A percentile compares a stretch with the other conserved stretches of the same genome.
phyloP scores from a whole-genome alignment of 1,139 yeast species.

The Kurtzmaniella quercitrusa region DNA sequence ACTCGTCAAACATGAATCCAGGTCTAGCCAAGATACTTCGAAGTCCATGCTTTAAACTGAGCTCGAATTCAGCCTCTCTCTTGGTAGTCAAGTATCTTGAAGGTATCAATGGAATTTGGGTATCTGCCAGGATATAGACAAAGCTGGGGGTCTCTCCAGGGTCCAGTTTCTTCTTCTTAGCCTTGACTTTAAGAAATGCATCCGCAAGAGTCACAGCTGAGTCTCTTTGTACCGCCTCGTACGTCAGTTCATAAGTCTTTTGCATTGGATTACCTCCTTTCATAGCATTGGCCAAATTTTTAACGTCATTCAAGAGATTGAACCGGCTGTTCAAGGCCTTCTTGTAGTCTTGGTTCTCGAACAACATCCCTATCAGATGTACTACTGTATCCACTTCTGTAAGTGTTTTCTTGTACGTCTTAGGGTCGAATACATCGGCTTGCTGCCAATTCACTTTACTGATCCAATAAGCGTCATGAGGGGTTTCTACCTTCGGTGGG shows the following conservation, averaged over 20 bases:
- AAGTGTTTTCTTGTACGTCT: conserved; percentile 47
- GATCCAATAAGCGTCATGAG: conserved; percentile 44
- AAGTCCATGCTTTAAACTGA: conserved; percentile 38
- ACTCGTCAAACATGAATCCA: conserved; percentile 72
- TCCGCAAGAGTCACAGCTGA: conserved; percentile 67
- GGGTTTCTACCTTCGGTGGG: conserved; percentile 37
- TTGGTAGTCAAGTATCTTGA: conserved; percentile 69
- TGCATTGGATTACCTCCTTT: conserved; percentile 53
- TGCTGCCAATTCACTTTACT: conserved; percentile 60
- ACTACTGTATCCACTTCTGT: conserved; percentile 60
- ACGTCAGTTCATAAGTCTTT: conserved; percentile 42
- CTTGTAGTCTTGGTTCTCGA: conserved; percentile 69
- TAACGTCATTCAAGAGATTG: conserved; percentile 27
- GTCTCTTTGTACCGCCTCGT: conserved; percentile 62
- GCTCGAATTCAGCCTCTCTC: conserved; percentile 67
- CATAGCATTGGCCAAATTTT: conserved; percentile 21
- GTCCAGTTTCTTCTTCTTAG: conserved; percentile 7
- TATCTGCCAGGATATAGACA: conserved; percentile 80
- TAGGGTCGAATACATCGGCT: conserved; percentile 67
- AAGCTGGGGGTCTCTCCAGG: conserved; percentile 35
- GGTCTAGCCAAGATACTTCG: conserved; percentile 71
- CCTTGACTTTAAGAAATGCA: conserved; percentile 33
- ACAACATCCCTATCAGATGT: conserved; percentile 74
- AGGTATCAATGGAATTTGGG: conserved; percentile 64
- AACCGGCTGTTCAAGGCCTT: conserved; percentile 41